A percentile compares a stretch with the other conserved stretches of the same genome.
Conservation (phyloP, 2,329 filamentous ascomycete species). For the Colletotrichum endophyticum region DNA sequence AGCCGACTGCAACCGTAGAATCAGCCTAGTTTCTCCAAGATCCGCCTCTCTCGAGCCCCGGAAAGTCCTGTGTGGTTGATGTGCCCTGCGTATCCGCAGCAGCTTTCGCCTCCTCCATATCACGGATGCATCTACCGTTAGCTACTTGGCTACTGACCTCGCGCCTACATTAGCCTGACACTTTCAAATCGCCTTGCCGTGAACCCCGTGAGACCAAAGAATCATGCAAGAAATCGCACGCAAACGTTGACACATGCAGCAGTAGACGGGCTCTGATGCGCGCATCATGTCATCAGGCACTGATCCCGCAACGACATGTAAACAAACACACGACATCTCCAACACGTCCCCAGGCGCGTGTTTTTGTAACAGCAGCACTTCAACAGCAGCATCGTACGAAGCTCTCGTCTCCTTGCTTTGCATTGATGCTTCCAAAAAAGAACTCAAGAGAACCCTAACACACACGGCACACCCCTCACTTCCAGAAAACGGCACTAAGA, state of each 20-base stretch:
- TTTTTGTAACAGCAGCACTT: background rate
- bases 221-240: background rate
- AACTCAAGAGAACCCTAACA: background rate
- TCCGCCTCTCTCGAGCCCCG: background rate
- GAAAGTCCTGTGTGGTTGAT: background rate
- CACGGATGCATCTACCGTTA: background rate
- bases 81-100: background rate
- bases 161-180: conserved; percentile 8
- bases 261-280: background rate
- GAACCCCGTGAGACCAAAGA: background rate
- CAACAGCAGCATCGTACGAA: background rate
- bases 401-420: background rate
- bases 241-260: background rate
- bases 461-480: background rate
- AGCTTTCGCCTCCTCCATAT: background rate
- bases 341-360: background rate
- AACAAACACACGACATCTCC: background rate
- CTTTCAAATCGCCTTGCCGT: background rate
- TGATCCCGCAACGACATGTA: background rate
- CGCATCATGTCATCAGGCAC: background rate
- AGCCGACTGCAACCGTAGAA: background rate
- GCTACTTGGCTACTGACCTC: background rate
- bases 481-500: background rate
- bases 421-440: background rate
- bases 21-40: background rate